Evolutionary conservation across 1,139 yeast genomes (phyloP), one percentile per base, ranked within the genome.

Genomic region (Protomyces pachydermus): DNA sequence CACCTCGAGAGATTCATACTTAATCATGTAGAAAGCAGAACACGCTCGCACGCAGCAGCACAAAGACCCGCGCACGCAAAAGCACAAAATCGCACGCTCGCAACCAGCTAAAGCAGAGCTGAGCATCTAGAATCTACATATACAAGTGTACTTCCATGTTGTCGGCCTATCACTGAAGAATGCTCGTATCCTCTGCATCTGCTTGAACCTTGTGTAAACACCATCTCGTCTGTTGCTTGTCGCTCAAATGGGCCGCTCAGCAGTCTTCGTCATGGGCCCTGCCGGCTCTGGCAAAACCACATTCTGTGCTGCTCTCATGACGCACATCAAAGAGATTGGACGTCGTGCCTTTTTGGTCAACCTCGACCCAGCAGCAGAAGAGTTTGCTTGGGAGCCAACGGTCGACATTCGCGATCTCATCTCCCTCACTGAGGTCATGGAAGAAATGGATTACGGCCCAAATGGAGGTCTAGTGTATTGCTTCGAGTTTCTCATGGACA

Each of bases 271-370:
- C 2, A 76, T 93, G 69, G 98, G 98, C 0, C 98, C 98, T 16
- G 98, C 98, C 0, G 98, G 98, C 45, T 98, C 88, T 14, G 98
- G 98, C 10, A 93, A 86, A 75, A 84, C 91, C 60, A 90, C 98
- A 0, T 93, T 93, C 73, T 91, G 98, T 77, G 88, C 88, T 72
- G 80, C 96, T 14, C 82, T 93, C 67, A 87, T 95, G 64, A 77
- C 95, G 1, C 88, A 93, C 74, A 88, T 95, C 86, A 95, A 90
- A 75, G 81, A 90, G 35, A 81, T 88, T 35, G 98, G 98, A 0
- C 84, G 98, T 66, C 79, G 96, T 56, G 97, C 97, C 0, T 98
- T 93, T 74, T 84, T 95, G 53, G 97, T 93, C 32, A 93, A 93
- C 73, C 78, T 95, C 60, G 98, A 93, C 76, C 99, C 99, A 8